Conservation (phyloP, 1,284 basidiomycete species). For the Mycena sp. region DNA sequence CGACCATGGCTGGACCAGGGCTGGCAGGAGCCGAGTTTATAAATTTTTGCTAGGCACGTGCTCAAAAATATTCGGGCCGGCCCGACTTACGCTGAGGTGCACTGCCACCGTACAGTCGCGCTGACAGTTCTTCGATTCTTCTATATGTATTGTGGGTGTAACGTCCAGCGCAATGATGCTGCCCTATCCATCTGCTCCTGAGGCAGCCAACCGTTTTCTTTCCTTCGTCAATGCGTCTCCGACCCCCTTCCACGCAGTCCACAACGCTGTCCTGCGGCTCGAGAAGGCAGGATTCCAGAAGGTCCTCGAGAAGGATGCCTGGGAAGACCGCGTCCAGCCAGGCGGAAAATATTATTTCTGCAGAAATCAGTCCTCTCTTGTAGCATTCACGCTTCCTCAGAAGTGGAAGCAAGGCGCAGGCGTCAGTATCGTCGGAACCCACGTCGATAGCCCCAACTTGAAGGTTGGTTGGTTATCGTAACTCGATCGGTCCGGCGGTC, state of each 20-base stretch:
- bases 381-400: slow-evolving; percentile 88
- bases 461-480: slow-evolving; percentile 53
- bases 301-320: slow-evolving; percentile 78
- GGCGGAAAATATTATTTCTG: slow-evolving; percentile 93
- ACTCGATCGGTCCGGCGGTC: background rate
- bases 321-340: slow-evolving; percentile 65
- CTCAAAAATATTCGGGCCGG: too few species aligned
- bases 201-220: slow-evolving; percentile 74
- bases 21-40: too few species aligned
- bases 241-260: slow-evolving; percentile 94
- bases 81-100: too few species aligned
- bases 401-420: slow-evolving; percentile 77
- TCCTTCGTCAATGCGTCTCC: slow-evolving; percentile 87
- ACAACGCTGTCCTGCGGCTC: slow-evolving; percentile 64
- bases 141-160: too few species aligned
- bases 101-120: too few species aligned
- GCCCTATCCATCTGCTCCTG: slow-evolving; percentile 60
- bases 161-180: slow-evolving; percentile 52
- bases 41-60: too few species aligned
- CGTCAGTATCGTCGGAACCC: slow-evolving; percentile 88
- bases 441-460: slow-evolving; percentile 92
- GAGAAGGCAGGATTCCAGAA: slow-evolving; percentile 62
- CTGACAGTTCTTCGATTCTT: too few species aligned
- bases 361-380: slow-evolving; percentile 84
- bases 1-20: slow-evolving; percentile 62